Conservation (phyloP, 208 protist genomes). For the Naegleria gruberi region DNA sequence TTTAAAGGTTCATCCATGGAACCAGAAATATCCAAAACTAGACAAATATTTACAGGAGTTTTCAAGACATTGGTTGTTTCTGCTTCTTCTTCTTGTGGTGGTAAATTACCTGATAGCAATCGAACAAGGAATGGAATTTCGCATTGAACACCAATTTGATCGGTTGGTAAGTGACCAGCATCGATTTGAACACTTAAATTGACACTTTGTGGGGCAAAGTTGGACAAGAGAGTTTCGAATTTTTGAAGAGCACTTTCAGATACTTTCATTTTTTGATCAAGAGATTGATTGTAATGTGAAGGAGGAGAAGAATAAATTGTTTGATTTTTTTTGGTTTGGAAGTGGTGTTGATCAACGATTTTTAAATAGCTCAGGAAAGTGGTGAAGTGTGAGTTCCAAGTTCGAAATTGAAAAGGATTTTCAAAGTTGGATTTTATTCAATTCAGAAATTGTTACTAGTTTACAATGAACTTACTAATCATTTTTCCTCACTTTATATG, state of each 20-base stretch:
- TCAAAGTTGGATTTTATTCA: too few species aligned
- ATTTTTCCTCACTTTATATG: too few species aligned
- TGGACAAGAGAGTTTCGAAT: not conserved
- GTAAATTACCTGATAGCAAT: not conserved
- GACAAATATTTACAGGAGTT: not conserved
- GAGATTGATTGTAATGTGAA: too few species aligned
- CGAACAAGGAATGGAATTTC: not conserved
- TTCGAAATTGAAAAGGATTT: too few species aligned
- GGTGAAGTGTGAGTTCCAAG: too few species aligned
- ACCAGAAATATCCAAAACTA: not conserved
- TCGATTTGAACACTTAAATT: not conserved
- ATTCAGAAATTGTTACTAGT: too few species aligned
- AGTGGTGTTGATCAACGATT: too few species aligned
- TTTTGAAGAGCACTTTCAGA: not conserved
- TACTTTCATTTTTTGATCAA: not conserved
- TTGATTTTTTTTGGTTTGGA: too few species aligned
- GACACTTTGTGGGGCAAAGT: not conserved
- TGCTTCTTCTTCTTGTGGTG: not conserved
- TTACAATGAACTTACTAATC: too few species aligned
- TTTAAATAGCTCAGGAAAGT: too few species aligned
- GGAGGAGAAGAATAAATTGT: too few species aligned
- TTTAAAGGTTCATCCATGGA: not conserved
- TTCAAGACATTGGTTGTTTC: not conserved
- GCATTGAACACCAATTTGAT: not conserved
- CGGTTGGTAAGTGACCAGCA: not conserved